Evolutionary conservation across 306 rosid genomes (phyloP).

Genomic region (Prunus mume): DNA sequence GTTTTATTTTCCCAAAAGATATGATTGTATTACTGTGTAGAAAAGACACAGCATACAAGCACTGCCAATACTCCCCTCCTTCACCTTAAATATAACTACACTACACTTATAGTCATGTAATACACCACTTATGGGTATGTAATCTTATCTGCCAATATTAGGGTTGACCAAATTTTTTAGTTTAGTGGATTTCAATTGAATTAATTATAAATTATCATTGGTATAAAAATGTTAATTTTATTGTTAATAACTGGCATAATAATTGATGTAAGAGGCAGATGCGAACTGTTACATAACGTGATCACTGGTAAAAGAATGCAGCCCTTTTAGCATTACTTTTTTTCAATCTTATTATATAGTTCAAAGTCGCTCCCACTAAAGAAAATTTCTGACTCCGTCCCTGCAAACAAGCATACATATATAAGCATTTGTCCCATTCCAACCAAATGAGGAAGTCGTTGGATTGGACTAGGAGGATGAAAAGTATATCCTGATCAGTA

Average conservation of each 20-base stretch:
- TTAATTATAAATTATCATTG: too few species aligned
- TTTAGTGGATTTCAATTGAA: too few species aligned
- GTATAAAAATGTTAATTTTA: too few species aligned
- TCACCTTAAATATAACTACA: too few species aligned
- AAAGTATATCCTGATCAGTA: background rate
- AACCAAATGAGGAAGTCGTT: background rate
- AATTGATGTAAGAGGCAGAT: background rate
- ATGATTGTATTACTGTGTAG: background rate
- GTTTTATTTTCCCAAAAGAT: background rate
- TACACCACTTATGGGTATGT: background rate
- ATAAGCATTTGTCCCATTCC: background rate
- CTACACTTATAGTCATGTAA: background rate
- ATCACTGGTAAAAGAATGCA: too few species aligned
- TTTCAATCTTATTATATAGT: background rate
- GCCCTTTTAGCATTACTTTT: background rate
- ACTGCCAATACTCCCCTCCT: background rate
- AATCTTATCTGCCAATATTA: background rate
- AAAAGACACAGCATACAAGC: background rate
- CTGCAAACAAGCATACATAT: background rate
- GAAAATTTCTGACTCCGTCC: background rate
- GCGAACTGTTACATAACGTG: background rate
- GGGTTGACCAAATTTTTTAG: too few species aligned
- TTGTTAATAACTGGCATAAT: too few species aligned
- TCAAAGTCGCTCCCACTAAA: background rate
- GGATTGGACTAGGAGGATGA: conserved; percentile 7